Evolutionary conservation across 768 basidiomycete species (phyloP), one percentile per base, ranked within the genome.

Genomic region (Panus rudis): DNA sequence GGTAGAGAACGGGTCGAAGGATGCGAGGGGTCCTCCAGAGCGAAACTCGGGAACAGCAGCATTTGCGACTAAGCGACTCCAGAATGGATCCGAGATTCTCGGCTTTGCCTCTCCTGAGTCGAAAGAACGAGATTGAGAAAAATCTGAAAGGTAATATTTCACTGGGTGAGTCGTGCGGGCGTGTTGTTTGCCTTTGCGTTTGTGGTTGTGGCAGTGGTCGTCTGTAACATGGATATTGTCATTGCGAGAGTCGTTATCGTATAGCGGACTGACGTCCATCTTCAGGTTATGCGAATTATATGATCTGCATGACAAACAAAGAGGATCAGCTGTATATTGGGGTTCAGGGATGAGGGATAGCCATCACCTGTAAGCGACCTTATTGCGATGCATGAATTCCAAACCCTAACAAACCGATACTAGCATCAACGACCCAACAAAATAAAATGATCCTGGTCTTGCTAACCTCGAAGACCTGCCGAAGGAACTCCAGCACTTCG

Each of bases 61-160:
- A 32, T 46, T 7, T 16, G 43, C 51, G 6, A 49, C 8, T 4
- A 41, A 26, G 5, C 24, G 46, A 5, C 41, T 32, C 12, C 22
- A 21, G 19, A 4, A 6, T 49, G 48, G 2, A 68, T 54, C 0
- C 63, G 59, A 4, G 47, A 32, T 23, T 60, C 64, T 0, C 0
- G 67, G 65, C 0, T 51, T 37, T 0, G 52, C 43, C 4, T 63
- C 51, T 0, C 53, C 37, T 0, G 64, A 59, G 1, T 46, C 50
- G 34, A 61, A 69, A 1, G 37, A 49, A 0, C 55, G 52, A 14
- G 67, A 67, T 1, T 67, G 30, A 1, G 63, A 64, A 12, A 67
- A 66, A 32, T 67, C 67, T 20, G 66, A 63, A 32, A 65, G 42
- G 28, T 54, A 63, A 41, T 68, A 68, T 37, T 57, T 61, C 0